Evolutionary conservation across 305 asterid genomes (phyloP).

Genomic region (Fraxinus dipetala): DNA sequence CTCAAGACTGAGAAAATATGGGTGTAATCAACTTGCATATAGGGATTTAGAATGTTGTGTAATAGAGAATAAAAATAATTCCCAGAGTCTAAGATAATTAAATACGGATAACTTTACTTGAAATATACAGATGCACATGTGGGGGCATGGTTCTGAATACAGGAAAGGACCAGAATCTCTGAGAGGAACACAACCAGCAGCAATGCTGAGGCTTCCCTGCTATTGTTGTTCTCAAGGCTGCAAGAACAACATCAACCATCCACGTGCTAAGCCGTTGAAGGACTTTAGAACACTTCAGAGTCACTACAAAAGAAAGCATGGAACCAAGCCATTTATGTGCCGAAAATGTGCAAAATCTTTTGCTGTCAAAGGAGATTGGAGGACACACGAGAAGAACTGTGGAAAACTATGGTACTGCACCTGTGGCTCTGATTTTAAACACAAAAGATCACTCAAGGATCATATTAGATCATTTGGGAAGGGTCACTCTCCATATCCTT

Average conservation of each 20-base stretch:
- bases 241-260: conserved; percentile 87
- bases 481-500: conserved; percentile 66
- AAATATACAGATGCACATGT: conserved; percentile 81
- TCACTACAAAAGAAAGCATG: conserved; percentile 92
- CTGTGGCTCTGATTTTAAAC: conserved; percentile 86
- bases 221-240: conserved; percentile 78
- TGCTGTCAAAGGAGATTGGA: conserved; percentile 92
- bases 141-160: conserved; percentile 93
- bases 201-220: conserved; percentile 85
- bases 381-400: conserved; percentile 88
- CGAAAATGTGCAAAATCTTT: conserved; percentile 72
- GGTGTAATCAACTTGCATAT: background rate
- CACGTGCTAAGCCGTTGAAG: conserved; percentile 72
- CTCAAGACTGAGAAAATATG: background rate
- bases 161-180: conserved; percentile 82
- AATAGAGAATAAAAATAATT: background rate
- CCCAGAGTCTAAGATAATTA: background rate
- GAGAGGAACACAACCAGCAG: conserved; percentile 75
- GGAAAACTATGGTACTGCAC: conserved; percentile 85
- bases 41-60: background rate
- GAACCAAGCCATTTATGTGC: conserved; percentile 67
- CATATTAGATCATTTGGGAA: conserved; percentile 72
- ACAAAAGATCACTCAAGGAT: conserved; percentile 82
- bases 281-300: conserved; percentile 92
- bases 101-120: background rate